Base-by-base conservation (phyloP, 1,284 basidiomycete species). In the Rhodotorula mucilaginosa region DNA sequence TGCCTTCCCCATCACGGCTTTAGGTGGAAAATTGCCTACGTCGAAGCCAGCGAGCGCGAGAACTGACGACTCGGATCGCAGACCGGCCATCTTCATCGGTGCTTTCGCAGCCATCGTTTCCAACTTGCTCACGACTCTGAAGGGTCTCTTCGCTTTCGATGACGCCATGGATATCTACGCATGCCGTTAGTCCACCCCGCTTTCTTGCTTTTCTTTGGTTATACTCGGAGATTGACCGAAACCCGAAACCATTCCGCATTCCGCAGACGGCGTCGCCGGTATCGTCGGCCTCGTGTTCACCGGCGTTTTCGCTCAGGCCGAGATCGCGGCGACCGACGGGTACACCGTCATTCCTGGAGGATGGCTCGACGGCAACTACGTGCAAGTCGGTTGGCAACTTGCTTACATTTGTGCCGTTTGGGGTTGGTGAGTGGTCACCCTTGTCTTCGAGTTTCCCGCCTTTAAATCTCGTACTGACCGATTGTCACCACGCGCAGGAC, bases 121-220 rank as follows among this genome's bases (percentile, higher is more conserved):
- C 81, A 96, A 97, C 82, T 90, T 92, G 82, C 89, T 90, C 49
- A 96, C 94, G 5, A 89, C 92, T 78, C 79, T 93, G 88, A 85
- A 84, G 88, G 81, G 73, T 57, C 76, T 70, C 68, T 70, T 63
- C 69, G 59, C 61, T 29, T 87, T 92, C 63, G 92, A 94, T 80
- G 91, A 93, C 78, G 88, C 90, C 31, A 68, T 64, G 69, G 69
- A 65, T 57, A 72, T 69, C 21, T 72, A 70, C 72, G 69, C 69
- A 18, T 70, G 68, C 62, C 67, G 65, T 71, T 18, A 47, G 65
- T 64, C 46, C 2, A 47, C 31, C 26, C 54, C 26, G 54, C 49
- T 63, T 65, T 44, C n/a, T 5, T 49, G 10, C 62, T 26, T 26
- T 49, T 65, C 51, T 3, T 7, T 7, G 34, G 13, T 21, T 3